phyloP scores from a whole-genome alignment of 805 yeast genomes.

The Ogataea glucozyma region DNA sequence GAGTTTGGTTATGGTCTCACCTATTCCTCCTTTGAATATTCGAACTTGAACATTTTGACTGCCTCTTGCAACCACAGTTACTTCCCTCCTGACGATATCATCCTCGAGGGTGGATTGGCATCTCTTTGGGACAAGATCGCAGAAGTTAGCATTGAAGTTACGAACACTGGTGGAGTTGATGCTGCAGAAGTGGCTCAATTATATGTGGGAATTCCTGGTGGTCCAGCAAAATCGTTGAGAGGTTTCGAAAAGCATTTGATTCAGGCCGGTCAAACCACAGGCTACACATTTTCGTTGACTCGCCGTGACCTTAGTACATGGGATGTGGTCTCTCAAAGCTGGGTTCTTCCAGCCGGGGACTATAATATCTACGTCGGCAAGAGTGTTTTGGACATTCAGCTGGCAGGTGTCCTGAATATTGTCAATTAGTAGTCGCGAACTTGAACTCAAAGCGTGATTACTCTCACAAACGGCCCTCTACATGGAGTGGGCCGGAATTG shows the following conservation, averaged over 20 bases:
- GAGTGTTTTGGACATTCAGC: constrained; percentile 21
- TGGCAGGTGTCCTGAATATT: too few species aligned
- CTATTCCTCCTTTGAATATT: constrained; percentile 45
- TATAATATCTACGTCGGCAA: constrained; percentile 42
- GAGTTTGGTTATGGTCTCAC: constrained; percentile 67
- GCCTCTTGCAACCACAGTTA: constrained; percentile 6
- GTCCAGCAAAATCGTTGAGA: constrained; percentile 43
- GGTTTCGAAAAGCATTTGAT: constrained; percentile 45
- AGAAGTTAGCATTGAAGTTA: constrained; percentile 38
- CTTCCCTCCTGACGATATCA: constrained; percentile 7
- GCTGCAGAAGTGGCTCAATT: constrained; percentile 47
- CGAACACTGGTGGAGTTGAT: constrained; percentile 39
- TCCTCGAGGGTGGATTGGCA: constrained; percentile 40
- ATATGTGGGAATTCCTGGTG: constrained; percentile 44
- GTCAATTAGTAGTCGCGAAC: too few species aligned
- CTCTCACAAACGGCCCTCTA: too few species aligned
- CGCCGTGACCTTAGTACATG: constrained; percentile 46
- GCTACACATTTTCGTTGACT: constrained; percentile 38
- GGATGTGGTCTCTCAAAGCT: constrained; percentile 45
- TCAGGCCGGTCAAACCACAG: constrained; percentile 34
- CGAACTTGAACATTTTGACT: constrained; percentile 20
- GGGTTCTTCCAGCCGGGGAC: constrained; percentile 47
- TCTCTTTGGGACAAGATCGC: constrained; percentile 45
- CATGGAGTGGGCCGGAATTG: too few species aligned
- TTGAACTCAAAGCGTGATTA: too few species aligned